Base-by-base conservation (phyloP, 139 green algal species). In the Nannochloris sp. region DNA sequence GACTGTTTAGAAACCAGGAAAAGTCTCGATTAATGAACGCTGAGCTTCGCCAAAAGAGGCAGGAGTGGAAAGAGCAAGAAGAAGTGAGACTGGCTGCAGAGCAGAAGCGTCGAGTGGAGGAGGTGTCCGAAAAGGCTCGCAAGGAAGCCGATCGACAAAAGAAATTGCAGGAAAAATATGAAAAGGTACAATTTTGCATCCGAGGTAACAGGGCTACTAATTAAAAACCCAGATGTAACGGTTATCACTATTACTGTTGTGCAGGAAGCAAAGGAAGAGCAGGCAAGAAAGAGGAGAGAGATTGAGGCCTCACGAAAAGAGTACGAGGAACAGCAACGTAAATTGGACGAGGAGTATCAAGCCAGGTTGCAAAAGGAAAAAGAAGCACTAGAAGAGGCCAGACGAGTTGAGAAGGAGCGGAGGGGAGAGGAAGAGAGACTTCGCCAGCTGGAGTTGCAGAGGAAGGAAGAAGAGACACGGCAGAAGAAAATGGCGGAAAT, bases 321-420 rank as follows among this genome's bases (percentile, higher is more conserved):
- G 14, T 76, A 76, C 23, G 70, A 76, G 30, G 31, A 20, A 44
- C 13, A 72, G 58, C 70, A 76, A 62, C 46, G 51, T 28, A 33
- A 48, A 13, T 44, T 76, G n/a, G 70, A 76, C 33, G 58, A 57
- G 3, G 70, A 76, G 48, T 67, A 72, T 20, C 20, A 70, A 6
- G 55, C 44, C 1, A 59, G 69, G 13, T 48, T 59, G 6, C 45
- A 67, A 63, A 63, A 67, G 48, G 70, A 72, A 49, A 45, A 62
- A 30, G 23, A 48, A 16, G n/a, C 68, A 23, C 60, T 26, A 45
- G 36, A 59, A 6, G 60, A 36, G 40, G 60, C 31, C 20, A 23
- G 36, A 10, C 36, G 25, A 66, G 56, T 13, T 71, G 46, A 63
- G 62, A 76, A 48, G 16, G 68, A 14, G 51, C 53, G 23, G 28